Base-by-base conservation (phyloP, 2,329 filamentous ascomycete genomes). In the Mariannaea elegans region DNA sequence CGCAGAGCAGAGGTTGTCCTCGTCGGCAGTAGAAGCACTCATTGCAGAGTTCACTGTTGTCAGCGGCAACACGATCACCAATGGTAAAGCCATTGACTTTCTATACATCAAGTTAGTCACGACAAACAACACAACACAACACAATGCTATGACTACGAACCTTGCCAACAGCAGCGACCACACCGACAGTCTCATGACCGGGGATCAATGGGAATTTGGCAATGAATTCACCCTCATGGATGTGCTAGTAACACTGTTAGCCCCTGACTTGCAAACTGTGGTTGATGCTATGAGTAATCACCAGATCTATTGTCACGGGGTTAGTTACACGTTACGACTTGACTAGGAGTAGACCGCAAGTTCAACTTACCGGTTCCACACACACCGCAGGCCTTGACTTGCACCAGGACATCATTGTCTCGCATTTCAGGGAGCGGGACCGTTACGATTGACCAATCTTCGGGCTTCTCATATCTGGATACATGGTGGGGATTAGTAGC, bases 21-120 rank as follows among this genome's bases (percentile, higher is more conserved):
- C 87, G 85, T 64, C 86, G 85, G 78, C 89, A 92, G 79, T 91
- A 90, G 81, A 90, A 90, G 78, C 89, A 92, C 75, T 88, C 84
- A 47, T 85, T 85, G 75, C 89, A 92, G 41, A 90, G 83, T 73
- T 91, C 85, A 14, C 85, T 84, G 73, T 88, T 87, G 69, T 87
- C 85, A 32, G 84, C 86, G 57, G 84, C 85, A 31, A 91, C 87
- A 45, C 87, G 84, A 68, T 90, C 86, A 54, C 87, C 87, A 55
- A 90, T 70, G 48, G 81, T 70, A 75, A 90, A 87, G 41, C 80
- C 82, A 66, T 82, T 85, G 63, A 90, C 87, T 65, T 86, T 82
- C 72, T 80, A 48, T 29, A 13, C 10, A 7, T 45, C 14, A 12
- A 31, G 36, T 62, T 23, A 57, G 52, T 45, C n/a, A 61, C 3